A percentile compares a stretch with the other conserved stretches of the same genome.
These are phyloP conservation scores for Hansenula lynferdii DNA, from an alignment of 1,139 yeast genomes.

Conservation along the genomic window DNA sequence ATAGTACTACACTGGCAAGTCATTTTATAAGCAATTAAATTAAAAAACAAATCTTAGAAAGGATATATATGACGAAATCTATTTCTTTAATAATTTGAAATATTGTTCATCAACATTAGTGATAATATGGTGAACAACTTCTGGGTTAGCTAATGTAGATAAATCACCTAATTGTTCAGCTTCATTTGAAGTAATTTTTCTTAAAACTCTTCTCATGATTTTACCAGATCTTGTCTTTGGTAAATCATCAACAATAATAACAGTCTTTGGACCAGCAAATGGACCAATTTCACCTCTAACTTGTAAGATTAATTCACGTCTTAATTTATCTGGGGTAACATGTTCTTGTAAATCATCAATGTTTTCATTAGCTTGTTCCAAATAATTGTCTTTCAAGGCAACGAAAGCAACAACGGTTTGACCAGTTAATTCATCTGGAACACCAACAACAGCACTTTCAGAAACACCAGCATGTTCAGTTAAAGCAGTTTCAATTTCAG, in stretches of 20 bases:
- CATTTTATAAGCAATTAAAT: no score
- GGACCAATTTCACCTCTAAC: conserved; percentile 97
- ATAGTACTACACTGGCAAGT: no score
- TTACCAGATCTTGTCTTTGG: conserved; percentile 99
- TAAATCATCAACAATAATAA: conserved; percentile 80
- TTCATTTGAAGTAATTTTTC: conserved; percentile 87
- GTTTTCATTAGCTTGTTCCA: conserved; percentile 31
- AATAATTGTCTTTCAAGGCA: conserved; percentile 62
- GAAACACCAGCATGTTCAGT: conserved; percentile 76
- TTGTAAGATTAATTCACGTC: conserved; percentile 79
- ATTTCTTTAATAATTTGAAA: conserved; percentile 22
- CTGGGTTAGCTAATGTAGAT: conserved; percentile 86
- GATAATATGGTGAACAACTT: conserved; percentile 75
- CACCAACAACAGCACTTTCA: conserved; percentile 95
- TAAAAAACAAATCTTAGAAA: neutral
- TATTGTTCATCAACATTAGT: conserved; percentile 32
- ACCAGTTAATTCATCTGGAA: conserved; percentile 92
- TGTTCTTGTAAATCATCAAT: conserved; percentile 36
- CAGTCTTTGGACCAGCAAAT: conserved; percentile 95
- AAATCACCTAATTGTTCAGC: conserved; percentile 93
- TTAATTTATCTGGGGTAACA: conserved; percentile 49
- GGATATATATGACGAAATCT: conserved; percentile 1
- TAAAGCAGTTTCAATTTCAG: conserved; percentile 94
- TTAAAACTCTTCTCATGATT: conserved; percentile 96
- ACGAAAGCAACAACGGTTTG: conserved; percentile 96